Conservation (phyloP, 1,139 yeast species). For the Yamadazyma blattariae region DNA sequence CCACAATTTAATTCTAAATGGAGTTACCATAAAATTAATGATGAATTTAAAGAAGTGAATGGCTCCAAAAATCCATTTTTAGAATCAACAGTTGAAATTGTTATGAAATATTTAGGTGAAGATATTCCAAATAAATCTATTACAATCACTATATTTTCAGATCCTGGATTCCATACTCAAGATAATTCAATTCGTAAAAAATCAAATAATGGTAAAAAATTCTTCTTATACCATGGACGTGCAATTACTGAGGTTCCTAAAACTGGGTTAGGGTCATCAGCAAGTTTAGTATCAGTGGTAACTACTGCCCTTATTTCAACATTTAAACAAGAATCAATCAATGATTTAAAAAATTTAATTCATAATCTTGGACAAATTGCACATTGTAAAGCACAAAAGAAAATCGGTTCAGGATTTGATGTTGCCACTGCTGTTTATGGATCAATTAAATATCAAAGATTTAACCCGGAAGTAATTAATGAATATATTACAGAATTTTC, state of each 20-base stretch:
- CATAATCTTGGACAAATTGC: slow-evolving; percentile 88
- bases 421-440: slow-evolving; percentile 96
- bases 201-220: slow-evolving; percentile 31
- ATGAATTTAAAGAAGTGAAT: slow-evolving; percentile 20
- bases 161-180: slow-evolving; percentile 87
- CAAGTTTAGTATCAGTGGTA: slow-evolving; percentile 83
- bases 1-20: slow-evolving; percentile 85
- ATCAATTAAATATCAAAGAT: slow-evolving; percentile 76
- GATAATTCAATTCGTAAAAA: slow-evolving; percentile 33
- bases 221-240: slow-evolving; percentile 58
- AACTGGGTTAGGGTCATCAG: slow-evolving; percentile 95
- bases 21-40: slow-evolving; percentile 42
- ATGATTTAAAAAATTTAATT: slow-evolving; percentile 33
- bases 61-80: slow-evolving; percentile 68
- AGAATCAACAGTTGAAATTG: slow-evolving; percentile 56
- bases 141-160: slow-evolving; percentile 69
- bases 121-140: slow-evolving; percentile 23
- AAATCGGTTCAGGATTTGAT: slow-evolving; percentile 95
- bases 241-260: slow-evolving; percentile 76
- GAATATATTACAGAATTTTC: slow-evolving; percentile 3
- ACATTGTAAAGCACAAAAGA: slow-evolving; percentile 91
- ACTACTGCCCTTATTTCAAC: slow-evolving; percentile 64
- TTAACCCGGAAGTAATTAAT: slow-evolving; percentile 53
- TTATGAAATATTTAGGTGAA: slow-evolving; percentile 49
- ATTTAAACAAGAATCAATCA: slow-evolving; percentile 24